A percentile compares a stretch with the other conserved stretches of the same genome.
These are phyloP conservation scores for Penicillium pancosmium DNA, from an alignment of 495 filamentous ascomycete species.

Conservation along the genomic window DNA sequence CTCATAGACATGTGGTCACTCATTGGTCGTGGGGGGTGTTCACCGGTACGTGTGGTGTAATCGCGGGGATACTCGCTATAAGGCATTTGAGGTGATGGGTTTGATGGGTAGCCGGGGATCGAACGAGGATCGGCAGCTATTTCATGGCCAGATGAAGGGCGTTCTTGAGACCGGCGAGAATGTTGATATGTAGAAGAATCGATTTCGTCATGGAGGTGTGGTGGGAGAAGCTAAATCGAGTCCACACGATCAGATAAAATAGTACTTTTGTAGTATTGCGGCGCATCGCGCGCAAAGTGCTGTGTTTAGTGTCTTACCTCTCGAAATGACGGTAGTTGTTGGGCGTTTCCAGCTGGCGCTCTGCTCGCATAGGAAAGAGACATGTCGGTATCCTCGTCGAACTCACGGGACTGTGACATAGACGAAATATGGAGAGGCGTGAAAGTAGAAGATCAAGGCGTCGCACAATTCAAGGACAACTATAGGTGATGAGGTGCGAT, in stretches of 20 bases:
- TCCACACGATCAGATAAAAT: not conserved
- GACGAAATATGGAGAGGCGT: constrained; percentile 25
- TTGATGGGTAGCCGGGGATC: constrained; percentile 26
- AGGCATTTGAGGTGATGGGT: constrained; percentile 23
- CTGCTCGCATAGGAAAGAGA: constrained; percentile 48
- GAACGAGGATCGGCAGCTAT: constrained; percentile 35
- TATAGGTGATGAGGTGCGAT: not conserved
- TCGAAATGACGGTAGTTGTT: constrained; percentile 49
- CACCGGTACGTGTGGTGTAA: constrained; percentile 29
- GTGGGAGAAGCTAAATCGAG: constrained; percentile 40
- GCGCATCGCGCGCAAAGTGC: not conserved
- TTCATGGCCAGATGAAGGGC: constrained; percentile 39
- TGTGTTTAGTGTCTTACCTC: constrained; percentile 34
- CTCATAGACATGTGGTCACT: constrained; percentile 25
- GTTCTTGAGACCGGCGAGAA: constrained; percentile 38
- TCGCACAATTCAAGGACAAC: not conserved
- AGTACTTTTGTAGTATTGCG: not conserved
- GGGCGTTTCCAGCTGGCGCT: constrained; percentile 38
- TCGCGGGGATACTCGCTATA: constrained; percentile 33
- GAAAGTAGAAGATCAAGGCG: not conserved
- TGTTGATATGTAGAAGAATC: constrained; percentile 46
- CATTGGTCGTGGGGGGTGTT: constrained; percentile 23
- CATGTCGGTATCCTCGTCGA: constrained; percentile 47
- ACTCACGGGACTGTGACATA: constrained; percentile 45
- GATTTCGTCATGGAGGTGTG: constrained; percentile 52